phyloP scores from a whole-genome alignment of 768 basidiomycete species.

The Podaxis pistillaris region DNA sequence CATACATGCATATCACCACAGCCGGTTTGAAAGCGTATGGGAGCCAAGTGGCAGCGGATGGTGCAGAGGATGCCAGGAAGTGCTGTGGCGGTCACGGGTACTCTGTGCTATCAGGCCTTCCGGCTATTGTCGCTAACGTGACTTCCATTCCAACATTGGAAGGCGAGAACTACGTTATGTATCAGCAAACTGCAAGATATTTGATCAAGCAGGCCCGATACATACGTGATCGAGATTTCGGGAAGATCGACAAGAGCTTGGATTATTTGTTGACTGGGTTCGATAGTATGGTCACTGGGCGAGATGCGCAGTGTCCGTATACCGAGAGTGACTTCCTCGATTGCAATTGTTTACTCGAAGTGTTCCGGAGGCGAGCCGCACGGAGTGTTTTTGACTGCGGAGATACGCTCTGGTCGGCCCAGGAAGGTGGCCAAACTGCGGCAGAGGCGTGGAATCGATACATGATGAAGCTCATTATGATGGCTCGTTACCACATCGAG shows the following conservation, averaged over 20 bases:
- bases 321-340: slow-evolving; percentile 17
- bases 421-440: slow-evolving; percentile 10
- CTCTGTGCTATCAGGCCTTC: slow-evolving; percentile 23
- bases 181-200: slow-evolving; percentile 27
- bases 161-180: slow-evolving; percentile 29
- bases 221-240: neutral
- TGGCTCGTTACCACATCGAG: slow-evolving; percentile 26
- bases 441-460: slow-evolving; percentile 25
- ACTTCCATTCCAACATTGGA: slow-evolving; percentile 22
- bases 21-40: slow-evolving; percentile 24
- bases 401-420: slow-evolving; percentile 13
- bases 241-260: neutral
- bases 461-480: slow-evolving; percentile 23
- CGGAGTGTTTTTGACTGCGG: slow-evolving; percentile 20
- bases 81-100: slow-evolving; percentile 27
- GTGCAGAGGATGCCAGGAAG: slow-evolving; percentile 25
- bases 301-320: neutral
- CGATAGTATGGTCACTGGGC: neutral
- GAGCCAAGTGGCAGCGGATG: slow-evolving; percentile 23
- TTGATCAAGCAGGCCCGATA: slow-evolving; percentile 19
- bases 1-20: slow-evolving; percentile 19
- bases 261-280: slow-evolving; percentile 1
- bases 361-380: slow-evolving; percentile 24
- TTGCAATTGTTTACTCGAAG: slow-evolving; percentile 16
- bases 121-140: slow-evolving; percentile 18